Base-by-base conservation (phyloP, 2,329 filamentous ascomycete species). In the Ceratocystis huliohia region DNA sequence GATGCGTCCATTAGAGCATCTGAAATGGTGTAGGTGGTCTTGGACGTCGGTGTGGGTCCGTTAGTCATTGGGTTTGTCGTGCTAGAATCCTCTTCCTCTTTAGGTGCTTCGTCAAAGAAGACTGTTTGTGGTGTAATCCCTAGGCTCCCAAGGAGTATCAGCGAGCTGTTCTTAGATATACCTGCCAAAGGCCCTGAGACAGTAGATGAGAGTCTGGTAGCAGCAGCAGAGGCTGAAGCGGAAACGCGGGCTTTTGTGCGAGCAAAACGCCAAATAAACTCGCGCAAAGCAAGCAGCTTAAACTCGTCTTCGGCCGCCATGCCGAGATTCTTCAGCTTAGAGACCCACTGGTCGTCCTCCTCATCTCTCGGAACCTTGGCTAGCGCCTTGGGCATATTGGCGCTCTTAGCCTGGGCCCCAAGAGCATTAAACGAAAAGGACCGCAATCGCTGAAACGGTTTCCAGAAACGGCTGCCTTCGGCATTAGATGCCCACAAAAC, bases 301-400 rank as follows among this genome's bases (percentile, higher is more conserved):
- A 88, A 84, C 70, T 99, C 94, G 70, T 99, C 93, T 57, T 96
- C 92, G 0, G 80, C 73, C 1, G 81, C 79, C 78, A 99, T 84
- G 0, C 94, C 94, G 53, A 96, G 84, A 69, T 90, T 96, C 63
- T 89, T 84, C 61, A 99, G 77, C 69, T 91, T 88, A 15, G 83
- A 80, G n/a, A 99, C 78, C 92, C 94, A 97, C 70, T 91, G 85
- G 69, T 96, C 91, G 73, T 99, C 94, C 74, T 97, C 93, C 7
- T 96, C 91, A 70, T 92, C 96, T 72, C 86, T 92, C 0, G 82
- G 77, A 2, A 88, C 77, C 70, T 84, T 85, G 69, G 79, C 81
- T 33, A 94, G 76, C 8, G 84, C 79, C 71, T 81, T 82, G 62
- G 78, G 74, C 46, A 80, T 80, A 64, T 81, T 74, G 1, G 79